Evolutionary conservation across 2,329 filamentous ascomycete genomes (phyloP).

Genomic region (Penicillium sp.): DNA sequence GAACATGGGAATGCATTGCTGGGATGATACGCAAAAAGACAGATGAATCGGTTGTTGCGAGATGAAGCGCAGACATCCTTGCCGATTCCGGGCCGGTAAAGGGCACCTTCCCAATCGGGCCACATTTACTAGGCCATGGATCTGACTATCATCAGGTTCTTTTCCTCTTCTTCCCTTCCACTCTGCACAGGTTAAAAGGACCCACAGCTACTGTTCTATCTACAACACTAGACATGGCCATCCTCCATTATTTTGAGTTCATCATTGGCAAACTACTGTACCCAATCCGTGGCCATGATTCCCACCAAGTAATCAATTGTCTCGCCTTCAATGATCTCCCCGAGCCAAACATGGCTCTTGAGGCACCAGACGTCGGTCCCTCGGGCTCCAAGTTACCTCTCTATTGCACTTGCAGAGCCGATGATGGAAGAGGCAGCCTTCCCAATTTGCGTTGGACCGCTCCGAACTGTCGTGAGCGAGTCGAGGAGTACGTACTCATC

Average conservation of each 20-base stretch:
- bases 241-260: slow-evolving; percentile 22
- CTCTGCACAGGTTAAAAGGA: background rate
- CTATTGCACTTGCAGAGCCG: slow-evolving; percentile 24
- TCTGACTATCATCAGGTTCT: background rate
- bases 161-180: background rate
- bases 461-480: slow-evolving; percentile 13
- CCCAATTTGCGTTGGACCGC: slow-evolving; percentile 28
- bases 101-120: slow-evolving; percentile 11
- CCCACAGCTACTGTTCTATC: too few relatives aligned
- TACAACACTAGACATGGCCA: background rate
- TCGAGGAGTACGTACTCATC: slow-evolving; percentile 30
- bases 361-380: slow-evolving; percentile 23
- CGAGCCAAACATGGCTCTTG: slow-evolving; percentile 27
- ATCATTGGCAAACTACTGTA: slow-evolving; percentile 23
- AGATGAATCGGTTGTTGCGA: background rate
- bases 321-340: slow-evolving; percentile 25
- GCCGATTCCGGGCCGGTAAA: slow-evolving; percentile 26
- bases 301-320: slow-evolving; percentile 22
- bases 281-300: slow-evolving; percentile 28
- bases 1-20: too few relatives aligned
- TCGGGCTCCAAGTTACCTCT: slow-evolving; percentile 25
- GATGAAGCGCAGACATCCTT: background rate
- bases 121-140: background rate
- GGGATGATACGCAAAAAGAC: too few relatives aligned
- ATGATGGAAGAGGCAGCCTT: slow-evolving; percentile 23